Base-by-base conservation (phyloP, 768 basidiomycete species). In the Mycena vitilis region DNA sequence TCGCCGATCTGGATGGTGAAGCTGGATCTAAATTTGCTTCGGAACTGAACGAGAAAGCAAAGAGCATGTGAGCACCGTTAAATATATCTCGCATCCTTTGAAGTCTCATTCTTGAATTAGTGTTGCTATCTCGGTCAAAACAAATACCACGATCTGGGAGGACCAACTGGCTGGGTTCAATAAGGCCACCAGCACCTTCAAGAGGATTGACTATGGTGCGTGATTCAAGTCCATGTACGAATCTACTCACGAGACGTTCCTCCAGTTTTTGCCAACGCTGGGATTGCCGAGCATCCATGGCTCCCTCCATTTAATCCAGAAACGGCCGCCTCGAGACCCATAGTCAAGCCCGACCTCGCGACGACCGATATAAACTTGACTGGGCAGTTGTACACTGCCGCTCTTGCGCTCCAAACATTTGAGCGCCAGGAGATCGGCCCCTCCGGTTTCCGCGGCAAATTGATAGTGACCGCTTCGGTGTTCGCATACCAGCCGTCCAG, bases 201-300 rank as follows among this genome's bases (percentile, higher is more conserved):
- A 71, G 44, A 58, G 71, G 37, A 66, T 74, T 22, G 73, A 72
- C 25, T 74, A 74, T 34, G 71, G 73, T 72, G 52, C 58, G 65
- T 63, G 9, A 12, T 5, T 6, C 16, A 18, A 15, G 30, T 54
- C 8, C 23, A 52, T 38, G 23, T 34, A 54, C 13, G 36, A 15
- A 34, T 30, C 44, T 40, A 15, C 7, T 25, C 38, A 34, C 53
- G 25, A 38, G 1, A 4, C 38, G 18, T 34, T 40, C 7, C 11
- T 38, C n/a, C 10, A 74, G 71, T 72, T 4, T 74, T 74, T 45
- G 73, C 73, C 10, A 74, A 74, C 52, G 73, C 73, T 25, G 73
- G 71, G 11, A 65, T 74, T 40, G 68, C 71, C 23, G 73, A 74
- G 15, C 71, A 25, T 34, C 73, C 71, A 16, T 74, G 73, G 73